These are phyloP conservation scores for Leucosporidium scottii DNA, from an alignment of 768 basidiomycete species.

Conservation along the genomic window DNA sequence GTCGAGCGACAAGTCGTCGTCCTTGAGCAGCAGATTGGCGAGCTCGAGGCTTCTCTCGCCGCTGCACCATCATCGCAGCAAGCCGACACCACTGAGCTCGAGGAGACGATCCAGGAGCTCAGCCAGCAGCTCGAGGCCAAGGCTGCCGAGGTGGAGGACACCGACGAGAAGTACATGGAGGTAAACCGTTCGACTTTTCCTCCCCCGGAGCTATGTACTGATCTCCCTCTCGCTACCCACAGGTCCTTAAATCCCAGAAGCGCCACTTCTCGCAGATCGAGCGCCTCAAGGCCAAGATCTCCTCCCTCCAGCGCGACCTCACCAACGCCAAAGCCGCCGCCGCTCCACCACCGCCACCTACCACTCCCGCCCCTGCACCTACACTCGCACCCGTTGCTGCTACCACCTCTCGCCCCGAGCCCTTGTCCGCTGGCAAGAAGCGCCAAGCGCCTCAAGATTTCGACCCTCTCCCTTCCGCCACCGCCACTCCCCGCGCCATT, in stretches of 20 bases:
- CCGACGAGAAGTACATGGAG: conserved; percentile 30
- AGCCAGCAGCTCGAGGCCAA: conserved; percentile 12
- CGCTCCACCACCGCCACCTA: not conserved
- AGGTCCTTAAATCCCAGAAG: conserved; percentile 29
- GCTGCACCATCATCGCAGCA: no score
- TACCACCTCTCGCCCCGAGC: not conserved
- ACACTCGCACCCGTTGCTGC: not conserved
- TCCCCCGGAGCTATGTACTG: not conserved
- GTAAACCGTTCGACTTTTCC: not conserved
- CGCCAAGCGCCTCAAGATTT: conserved; percentile 21
- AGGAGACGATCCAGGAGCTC: conserved; percentile 13
- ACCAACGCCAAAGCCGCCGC: conserved; percentile 13
- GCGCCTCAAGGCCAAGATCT: conserved; percentile 27
- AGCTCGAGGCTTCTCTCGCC: not conserved
- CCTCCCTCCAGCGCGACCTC: conserved; percentile 27
- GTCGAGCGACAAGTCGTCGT: conserved; percentile 2
- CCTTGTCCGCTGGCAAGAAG: conserved; percentile 16
- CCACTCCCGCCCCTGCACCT: not conserved
- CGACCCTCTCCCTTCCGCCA: not conserved
- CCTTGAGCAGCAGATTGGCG: conserved; percentile 2
- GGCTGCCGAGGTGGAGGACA: conserved; percentile 24
- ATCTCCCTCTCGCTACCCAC: not conserved
- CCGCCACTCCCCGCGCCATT: conserved; percentile 11
- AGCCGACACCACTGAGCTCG: no score
- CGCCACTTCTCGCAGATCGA: conserved; percentile 13